Evolutionary conservation across 306 rosid species (phyloP).

Genomic region (cucumber (Cucumis sativus)): DNA sequence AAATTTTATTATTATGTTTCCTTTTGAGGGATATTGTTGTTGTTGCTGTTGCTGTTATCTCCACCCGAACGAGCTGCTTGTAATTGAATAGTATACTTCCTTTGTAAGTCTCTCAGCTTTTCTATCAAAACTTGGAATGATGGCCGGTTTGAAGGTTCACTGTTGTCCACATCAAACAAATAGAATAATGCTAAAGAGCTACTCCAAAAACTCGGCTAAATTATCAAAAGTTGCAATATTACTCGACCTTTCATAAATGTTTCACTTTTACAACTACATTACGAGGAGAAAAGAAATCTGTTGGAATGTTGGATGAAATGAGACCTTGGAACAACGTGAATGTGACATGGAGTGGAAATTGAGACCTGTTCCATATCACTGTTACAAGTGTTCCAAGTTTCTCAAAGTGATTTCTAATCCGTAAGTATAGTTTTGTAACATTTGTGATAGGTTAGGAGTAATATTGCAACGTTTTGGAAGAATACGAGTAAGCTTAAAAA

Average conservation of each 20-base stretch:
- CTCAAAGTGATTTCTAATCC: not conserved
- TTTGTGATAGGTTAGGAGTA: too few species aligned
- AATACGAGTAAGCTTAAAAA: not conserved
- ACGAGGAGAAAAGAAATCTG: not conserved
- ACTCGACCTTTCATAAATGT: not conserved
- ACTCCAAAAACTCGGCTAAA: not conserved
- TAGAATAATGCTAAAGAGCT: not conserved
- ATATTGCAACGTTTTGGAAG: not conserved
- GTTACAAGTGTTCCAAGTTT: not conserved
- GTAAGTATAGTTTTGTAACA: too few species aligned
- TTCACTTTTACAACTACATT: too few species aligned
- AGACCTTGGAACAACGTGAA: not conserved
- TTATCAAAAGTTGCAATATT: not conserved
- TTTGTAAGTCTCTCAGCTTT: conserved; percentile 61
- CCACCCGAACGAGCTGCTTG: conserved; percentile 62
- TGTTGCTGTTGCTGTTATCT: conserved; percentile 20
- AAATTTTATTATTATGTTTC: conserved; percentile 26
- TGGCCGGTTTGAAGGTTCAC: conserved; percentile 73
- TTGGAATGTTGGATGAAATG: not conserved
- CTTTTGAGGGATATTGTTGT: conserved; percentile 24
- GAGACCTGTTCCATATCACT: not conserved
- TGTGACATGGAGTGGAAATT: too few species aligned
- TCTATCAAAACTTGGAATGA: conserved; percentile 77
- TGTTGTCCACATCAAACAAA: conserved; percentile 13
- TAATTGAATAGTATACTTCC: conserved; percentile 45